Conservation (phyloP, 352 stramenopile genomes). For the Globisporangium paroecandrum region DNA sequence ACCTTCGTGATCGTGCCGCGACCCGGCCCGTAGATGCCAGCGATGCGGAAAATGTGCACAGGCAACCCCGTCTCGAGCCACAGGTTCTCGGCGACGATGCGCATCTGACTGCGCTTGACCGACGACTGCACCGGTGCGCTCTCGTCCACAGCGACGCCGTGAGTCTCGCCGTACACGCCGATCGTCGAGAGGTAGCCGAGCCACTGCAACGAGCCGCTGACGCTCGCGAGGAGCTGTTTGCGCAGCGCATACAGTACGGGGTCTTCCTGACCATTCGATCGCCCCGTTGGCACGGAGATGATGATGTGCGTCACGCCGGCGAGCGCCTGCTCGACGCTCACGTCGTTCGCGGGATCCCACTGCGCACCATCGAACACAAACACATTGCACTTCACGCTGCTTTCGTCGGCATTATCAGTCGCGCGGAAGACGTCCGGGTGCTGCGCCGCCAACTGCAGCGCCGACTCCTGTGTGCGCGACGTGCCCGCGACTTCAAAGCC, state of each 20-base stretch:
- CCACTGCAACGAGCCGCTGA: conserved; percentile 65
- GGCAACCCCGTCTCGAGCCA: conserved; percentile 76
- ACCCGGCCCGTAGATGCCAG: conserved; percentile 89
- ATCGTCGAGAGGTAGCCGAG: conserved; percentile 91
- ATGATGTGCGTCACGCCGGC: conserved; percentile 70
- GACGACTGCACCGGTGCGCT: conserved; percentile 61
- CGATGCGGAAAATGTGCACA: conserved; percentile 86
- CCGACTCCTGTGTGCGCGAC: conserved; percentile 53
- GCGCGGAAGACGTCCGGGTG: conserved; percentile 41
- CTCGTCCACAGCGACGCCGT: conserved; percentile 84
- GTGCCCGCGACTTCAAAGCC: conserved; percentile 76
- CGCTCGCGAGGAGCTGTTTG: conserved; percentile 33
- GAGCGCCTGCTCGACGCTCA: conserved; percentile 48
- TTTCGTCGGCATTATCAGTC: conserved; percentile 2
- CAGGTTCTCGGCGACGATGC: conserved; percentile 68
- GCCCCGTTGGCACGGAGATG: conserved; percentile 57
- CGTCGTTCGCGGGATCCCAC: conserved; percentile 38
- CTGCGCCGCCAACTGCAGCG: conserved; percentile 32
- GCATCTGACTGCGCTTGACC: conserved; percentile 64
- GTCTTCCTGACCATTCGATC: conserved; percentile 49
- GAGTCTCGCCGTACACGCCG: conserved; percentile 91
- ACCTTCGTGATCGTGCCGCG: conserved; percentile 81
- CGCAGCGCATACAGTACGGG: conserved; percentile 61
- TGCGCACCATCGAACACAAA: conserved; percentile 79
- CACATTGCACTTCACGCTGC: conserved; percentile 34